Evolutionary conservation across 1,139 yeast genomes (phyloP).

Genomic region (Diutina ranongensis): DNA sequence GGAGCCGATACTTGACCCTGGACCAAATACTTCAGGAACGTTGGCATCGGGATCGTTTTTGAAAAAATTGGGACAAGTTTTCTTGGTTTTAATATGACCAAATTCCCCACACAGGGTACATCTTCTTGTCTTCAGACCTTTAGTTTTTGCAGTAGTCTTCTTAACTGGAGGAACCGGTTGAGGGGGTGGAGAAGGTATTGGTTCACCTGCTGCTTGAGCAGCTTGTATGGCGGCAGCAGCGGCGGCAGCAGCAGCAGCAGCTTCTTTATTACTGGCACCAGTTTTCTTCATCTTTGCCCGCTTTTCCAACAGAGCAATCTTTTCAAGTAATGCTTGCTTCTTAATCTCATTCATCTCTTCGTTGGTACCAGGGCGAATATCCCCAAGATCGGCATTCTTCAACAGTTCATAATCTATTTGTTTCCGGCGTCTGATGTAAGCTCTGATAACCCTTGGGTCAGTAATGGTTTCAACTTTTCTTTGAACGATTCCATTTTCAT

Average conservation of each 20-base stretch:
- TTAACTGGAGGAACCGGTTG: conserved; percentile 19
- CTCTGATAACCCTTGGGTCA: conserved; percentile 80
- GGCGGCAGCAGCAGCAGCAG: conserved; percentile 32
- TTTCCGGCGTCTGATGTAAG: conserved; percentile 73
- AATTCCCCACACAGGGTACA: conserved; percentile 94
- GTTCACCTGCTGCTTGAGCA: conserved; percentile 32
- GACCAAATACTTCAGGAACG: conserved; percentile 4
- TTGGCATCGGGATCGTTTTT: conserved; percentile 4
- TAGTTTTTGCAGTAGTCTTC: conserved; percentile 57
- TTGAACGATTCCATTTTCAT: conserved; percentile 78
- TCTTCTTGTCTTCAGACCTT: conserved; percentile 60
- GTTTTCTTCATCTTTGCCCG: conserved; percentile 39
- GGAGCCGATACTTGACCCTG: background rate
- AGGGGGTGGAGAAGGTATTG: conserved; percentile 19
- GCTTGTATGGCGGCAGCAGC: conserved; percentile 33
- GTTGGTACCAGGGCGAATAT: conserved; percentile 70
- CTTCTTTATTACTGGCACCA: conserved; percentile 24
- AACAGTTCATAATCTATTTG: conserved; percentile 60
- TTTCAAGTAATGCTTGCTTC: conserved; percentile 70
- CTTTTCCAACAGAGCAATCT: conserved; percentile 73
- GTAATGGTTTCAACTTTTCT: conserved; percentile 67
- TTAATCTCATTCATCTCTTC: conserved; percentile 75
- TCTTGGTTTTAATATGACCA: conserved; percentile 89
- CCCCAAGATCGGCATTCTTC: conserved; percentile 44
- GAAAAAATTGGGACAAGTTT: conserved; percentile 51